Evolutionary conservation across 768 basidiomycete genomes (phyloP), one percentile per base, ranked within the genome.

Genomic region (Russula earlei): DNA sequence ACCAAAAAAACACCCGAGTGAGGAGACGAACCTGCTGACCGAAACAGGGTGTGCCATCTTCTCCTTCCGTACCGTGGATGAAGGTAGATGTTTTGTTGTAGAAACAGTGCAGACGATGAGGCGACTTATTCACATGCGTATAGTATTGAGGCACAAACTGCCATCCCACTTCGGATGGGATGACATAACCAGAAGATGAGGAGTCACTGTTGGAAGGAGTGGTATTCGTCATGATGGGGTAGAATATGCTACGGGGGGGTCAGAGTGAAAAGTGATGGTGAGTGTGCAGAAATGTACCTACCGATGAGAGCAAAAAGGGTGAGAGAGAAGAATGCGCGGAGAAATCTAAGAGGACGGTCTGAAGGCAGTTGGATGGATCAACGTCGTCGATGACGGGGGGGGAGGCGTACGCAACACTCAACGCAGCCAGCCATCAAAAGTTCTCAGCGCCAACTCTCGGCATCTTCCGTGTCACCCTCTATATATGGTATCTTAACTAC

Each of bases 141-240:
- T 99, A 99, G 76, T 98, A 98, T 74, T 99, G 94, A 47, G 92
- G 91, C 64, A 96, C 93, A 75, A 97, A 97, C 74, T 97, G 93
- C 92, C 93, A 97, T 74, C 94, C 93, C 68, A 97, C 94, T 76
- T 96, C 91, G 65, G 85, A 91, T 71, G 88, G 88, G 76, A 85
- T 75, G 76, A 89, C 84, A 68, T 77, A 79, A 71, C 75, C 77
- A 68, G 80, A 79, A 64, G 72, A n/a, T n/a, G n/a, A 62, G 72
- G 67, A 42, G 37, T 58, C 58, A 48, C 49, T 52, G 65, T 71
- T 60, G 65, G 80, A 65, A 68, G 73, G 61, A 60, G 72, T 62
- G 64, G 76, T 72, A 66, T 58, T 64, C 58, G 67, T 70, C 71
- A 73, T 74, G 52, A 55, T 52, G 61, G 44, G 57, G 40, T 51